Percentiles rank a stretch among this genome's conserved stretches.
Evolutionary conservation across 2,329 filamentous ascomycete genomes (phyloP).

Genomic region (Colletotrichum horii): DNA sequence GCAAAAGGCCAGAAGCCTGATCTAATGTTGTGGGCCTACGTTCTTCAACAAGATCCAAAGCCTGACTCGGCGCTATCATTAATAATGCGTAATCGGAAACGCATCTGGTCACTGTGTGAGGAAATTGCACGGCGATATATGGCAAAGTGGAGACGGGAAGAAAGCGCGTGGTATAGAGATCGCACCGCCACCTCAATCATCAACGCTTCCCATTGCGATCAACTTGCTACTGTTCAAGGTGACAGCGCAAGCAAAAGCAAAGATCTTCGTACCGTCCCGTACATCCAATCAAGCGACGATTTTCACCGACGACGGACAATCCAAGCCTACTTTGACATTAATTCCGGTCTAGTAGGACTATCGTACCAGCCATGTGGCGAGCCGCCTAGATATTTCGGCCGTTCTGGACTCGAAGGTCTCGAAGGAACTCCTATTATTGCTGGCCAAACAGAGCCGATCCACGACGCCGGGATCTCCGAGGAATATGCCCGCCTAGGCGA

Average conservation of each 20-base stretch:
- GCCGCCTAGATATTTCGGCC: neutral
- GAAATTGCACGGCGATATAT: neutral
- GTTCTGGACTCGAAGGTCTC: neutral
- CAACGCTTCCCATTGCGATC: neutral
- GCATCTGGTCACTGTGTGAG: neutral
- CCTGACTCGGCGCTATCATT: neutral
- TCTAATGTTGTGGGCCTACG: neutral
- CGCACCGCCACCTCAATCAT: neutral
- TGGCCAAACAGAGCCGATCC: neutral
- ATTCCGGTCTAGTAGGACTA: neutral
- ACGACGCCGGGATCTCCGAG: neutral
- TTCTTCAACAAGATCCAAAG: neutral
- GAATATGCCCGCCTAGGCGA: neutral
- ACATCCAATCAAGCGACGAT: neutral
- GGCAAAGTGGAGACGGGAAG: neutral
- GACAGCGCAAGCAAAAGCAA: neutral
- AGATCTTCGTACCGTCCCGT: neutral
- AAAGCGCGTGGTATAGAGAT: neutral
- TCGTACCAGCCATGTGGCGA: neutral
- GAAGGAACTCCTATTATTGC: neutral
- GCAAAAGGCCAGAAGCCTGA: neutral
- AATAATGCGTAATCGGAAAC: neutral
- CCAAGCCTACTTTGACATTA: neutral
- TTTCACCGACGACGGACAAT: neutral
- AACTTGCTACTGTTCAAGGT: neutral